phyloP scores from a whole-genome alignment of 2,329 filamentous ascomycete species.

The Colletotrichum camelliae region DNA sequence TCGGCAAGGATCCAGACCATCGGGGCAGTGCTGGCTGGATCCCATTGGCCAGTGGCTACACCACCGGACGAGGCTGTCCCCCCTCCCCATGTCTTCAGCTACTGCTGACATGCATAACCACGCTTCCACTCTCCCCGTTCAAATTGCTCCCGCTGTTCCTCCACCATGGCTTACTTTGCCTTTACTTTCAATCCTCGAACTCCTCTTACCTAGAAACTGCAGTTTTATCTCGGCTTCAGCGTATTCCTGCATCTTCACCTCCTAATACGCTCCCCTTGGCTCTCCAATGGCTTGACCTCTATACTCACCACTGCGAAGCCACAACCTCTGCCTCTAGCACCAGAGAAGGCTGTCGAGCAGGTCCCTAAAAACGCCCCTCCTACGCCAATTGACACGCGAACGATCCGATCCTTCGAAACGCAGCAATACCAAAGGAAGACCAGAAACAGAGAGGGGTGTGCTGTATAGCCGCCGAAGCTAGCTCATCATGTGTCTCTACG shows the following conservation, averaged over 20 bases:
- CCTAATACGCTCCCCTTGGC: not conserved
- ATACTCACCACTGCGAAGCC: constrained; percentile 2
- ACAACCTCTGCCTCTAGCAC: not conserved
- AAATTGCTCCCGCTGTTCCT: not conserved
- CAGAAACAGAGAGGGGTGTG: not conserved
- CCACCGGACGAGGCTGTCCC: constrained; percentile 9
- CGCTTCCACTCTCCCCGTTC: not conserved
- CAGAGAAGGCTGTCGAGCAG: constrained; percentile 9
- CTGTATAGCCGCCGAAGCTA: not conserved
- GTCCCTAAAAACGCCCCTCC: not conserved
- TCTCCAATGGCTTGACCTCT: constrained; percentile 11
- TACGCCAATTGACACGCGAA: not conserved
- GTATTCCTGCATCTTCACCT: not conserved
- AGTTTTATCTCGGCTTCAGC: not conserved
- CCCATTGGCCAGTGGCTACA: not conserved
- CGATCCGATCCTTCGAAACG: not conserved
- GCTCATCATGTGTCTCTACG: constrained; percentile 17
- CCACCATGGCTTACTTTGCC: not conserved
- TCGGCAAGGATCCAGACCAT: not conserved
- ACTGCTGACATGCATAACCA: constrained; percentile 22
- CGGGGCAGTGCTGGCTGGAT: constrained; percentile 9
- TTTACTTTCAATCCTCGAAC: not conserved
- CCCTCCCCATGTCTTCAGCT: constrained; percentile 10
- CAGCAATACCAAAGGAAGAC: not conserved
- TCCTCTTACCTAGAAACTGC: not conserved